A percentile compares a stretch with the other conserved stretches of the same genome.
Conservation (phyloP, 305 asterid genomes). For the Nicotiana rustica region DNA sequence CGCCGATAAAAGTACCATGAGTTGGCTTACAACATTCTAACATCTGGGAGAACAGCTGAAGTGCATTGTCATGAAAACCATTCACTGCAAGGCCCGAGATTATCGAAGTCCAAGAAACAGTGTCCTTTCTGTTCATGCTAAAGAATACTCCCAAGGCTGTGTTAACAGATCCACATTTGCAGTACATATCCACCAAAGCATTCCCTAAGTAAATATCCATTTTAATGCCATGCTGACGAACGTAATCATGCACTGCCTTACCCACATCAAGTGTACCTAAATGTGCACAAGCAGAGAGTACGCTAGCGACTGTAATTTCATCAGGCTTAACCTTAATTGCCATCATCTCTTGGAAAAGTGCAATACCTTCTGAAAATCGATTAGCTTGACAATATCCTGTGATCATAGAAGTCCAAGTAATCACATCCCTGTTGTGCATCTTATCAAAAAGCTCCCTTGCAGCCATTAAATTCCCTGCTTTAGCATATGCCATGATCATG, state of each 20-base stretch:
- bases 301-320: conserved; percentile 54
- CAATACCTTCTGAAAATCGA: conserved; percentile 54
- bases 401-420: conserved; percentile 88
- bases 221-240: conserved; percentile 46
- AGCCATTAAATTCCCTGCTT: conserved; percentile 55
- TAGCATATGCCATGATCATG: conserved; percentile 63
- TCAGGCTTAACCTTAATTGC: conserved; percentile 60
- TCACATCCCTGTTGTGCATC: conserved; percentile 69
- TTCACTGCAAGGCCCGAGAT: conserved; percentile 76
- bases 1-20: conserved; percentile 70
- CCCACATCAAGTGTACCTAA: conserved; percentile 70
- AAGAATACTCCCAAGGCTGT: conserved; percentile 58
- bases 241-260: conserved; percentile 52
- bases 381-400: conserved; percentile 60
- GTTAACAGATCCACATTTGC: conserved; percentile 70
- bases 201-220: conserved; percentile 66
- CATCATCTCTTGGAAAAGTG: conserved; percentile 69
- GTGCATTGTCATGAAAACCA: conserved; percentile 52
- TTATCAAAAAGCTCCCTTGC: conserved; percentile 62
- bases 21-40: conserved; percentile 56
- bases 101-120: conserved; percentile 76
- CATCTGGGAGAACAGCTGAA: conserved; percentile 64
- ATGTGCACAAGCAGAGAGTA: conserved; percentile 75
- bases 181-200: conserved; percentile 78
- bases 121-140: conserved; percentile 58